Evolutionary conservation across 2,329 filamentous ascomycete species (phyloP).

Genomic region (Colletotrichum plurivorum): DNA sequence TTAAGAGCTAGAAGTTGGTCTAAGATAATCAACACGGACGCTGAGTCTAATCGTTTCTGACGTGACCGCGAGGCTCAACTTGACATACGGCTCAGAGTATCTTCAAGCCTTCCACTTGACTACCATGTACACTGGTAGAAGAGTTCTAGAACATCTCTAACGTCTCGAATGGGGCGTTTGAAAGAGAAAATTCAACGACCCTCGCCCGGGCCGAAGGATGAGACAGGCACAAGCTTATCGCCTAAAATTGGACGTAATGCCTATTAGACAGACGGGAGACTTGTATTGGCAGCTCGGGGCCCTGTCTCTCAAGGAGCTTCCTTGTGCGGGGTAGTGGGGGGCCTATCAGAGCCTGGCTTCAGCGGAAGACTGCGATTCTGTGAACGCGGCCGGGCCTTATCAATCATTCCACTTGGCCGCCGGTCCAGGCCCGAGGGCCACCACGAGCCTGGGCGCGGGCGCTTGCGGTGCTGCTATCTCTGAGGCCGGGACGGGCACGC

Average conservation of each 20-base stretch:
- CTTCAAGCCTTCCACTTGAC: too few relatives aligned
- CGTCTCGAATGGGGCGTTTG: too few relatives aligned
- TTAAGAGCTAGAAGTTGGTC: too few relatives aligned
- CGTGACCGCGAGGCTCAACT: too few relatives aligned
- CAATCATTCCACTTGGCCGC: conserved; percentile 40
- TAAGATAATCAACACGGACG: too few relatives aligned
- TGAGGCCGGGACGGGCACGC: not conserved
- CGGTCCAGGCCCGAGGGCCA: conserved; percentile 36
- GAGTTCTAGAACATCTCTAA: too few relatives aligned
- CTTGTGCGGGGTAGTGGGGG: conserved; percentile 36
- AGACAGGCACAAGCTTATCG: conserved; percentile 31
- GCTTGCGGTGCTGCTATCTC: not conserved
- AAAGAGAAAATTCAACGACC: not conserved
- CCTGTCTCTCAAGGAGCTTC: conserved; percentile 21
- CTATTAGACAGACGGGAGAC: conserved; percentile 35
- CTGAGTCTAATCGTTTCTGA: too few relatives aligned
- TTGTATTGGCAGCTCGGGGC: conserved; percentile 27
- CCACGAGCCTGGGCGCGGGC: conserved; percentile 17
- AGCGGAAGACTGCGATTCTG: not conserved
- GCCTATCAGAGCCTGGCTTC: conserved; percentile 29
- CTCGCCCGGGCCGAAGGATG: conserved; percentile 15
- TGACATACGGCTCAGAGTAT: too few relatives aligned
- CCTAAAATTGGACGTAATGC: conserved; percentile 38
- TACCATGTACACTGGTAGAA: too few relatives aligned
- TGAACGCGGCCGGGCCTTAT: conserved; percentile 27